phyloP scores from a whole-genome alignment of 2,329 filamentous ascomycete genomes.

The Penicillium verrucosum region DNA sequence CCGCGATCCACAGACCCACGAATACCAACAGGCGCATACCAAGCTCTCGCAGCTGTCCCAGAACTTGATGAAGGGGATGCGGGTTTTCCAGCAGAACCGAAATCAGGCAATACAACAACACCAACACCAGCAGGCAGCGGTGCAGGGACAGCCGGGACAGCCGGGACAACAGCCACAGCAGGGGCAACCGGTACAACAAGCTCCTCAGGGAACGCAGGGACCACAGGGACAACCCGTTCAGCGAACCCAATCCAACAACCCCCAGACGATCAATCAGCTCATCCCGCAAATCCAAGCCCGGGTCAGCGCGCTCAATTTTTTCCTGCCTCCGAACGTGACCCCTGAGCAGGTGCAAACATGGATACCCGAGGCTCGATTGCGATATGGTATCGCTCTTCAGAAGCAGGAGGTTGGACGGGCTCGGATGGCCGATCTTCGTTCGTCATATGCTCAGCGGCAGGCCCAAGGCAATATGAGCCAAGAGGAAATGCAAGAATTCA shows the following conservation, averaged over 20 bases:
- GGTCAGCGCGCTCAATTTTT: conserved; percentile 45
- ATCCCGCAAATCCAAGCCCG: conserved; percentile 47
- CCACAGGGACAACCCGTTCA: conserved; percentile 26
- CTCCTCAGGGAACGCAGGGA: conserved; percentile 5
- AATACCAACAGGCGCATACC: conserved; percentile 50
- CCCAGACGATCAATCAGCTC: conserved; percentile 42
- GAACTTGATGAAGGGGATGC: conserved; percentile 52
- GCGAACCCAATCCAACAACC: conserved; percentile 35
- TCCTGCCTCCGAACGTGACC: conserved; percentile 45
- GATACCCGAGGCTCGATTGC: conserved; percentile 46
- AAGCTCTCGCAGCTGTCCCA: conserved; percentile 52
- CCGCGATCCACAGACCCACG: conserved; percentile 47
- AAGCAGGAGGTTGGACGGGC: conserved; percentile 47
- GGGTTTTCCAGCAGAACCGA: conserved; percentile 44
- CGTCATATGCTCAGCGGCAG: conserved; percentile 39
- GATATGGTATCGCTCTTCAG: conserved; percentile 49
- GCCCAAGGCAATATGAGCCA: conserved; percentile 38
- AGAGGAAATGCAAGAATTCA: conserved; percentile 45
- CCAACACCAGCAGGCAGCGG: conserved; percentile 23
- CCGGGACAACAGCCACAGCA: conserved; percentile 8
- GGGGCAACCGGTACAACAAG: conserved; percentile 12
- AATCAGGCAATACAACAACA: conserved; percentile 32
- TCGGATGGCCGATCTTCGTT: conserved; percentile 43
- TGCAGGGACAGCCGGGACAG: conserved; percentile 21
- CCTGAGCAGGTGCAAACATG: conserved; percentile 45